Evolutionary conservation across 2,329 filamentous ascomycete genomes (phyloP), one percentile per base, ranked within the genome.

Genomic region (Scedosporium aurantiacum): DNA sequence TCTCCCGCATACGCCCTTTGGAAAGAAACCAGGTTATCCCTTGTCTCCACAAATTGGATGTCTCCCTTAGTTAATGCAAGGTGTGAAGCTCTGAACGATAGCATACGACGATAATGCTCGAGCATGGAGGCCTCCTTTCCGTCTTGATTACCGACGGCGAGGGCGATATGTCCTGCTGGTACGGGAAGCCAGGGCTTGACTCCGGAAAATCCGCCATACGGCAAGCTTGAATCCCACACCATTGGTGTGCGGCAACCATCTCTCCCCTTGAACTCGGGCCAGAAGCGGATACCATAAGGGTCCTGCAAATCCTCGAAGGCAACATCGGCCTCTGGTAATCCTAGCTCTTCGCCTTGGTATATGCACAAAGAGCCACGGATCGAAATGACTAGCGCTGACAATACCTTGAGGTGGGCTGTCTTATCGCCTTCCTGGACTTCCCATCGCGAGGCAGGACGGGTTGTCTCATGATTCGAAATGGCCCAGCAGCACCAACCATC

Each of bases 401-500:
- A 18, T 14, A 54, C 50, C 21, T 54, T 54, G 2, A 54, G 23
- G 10, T 54, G 50, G 6, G 50, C 23, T 7, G 27, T 23, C 6
- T 18, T 18, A 12, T 54, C 50, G 7, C 18, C 50, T 27, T 54
- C 23, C 21, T 23, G 18, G 50, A 14, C 16, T 14, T 21, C 6
- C 50, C 50, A 54, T 23, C 50, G 50, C 5, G 50, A 54, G 12
- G 50, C 50, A 7, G 50, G 18, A 23, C 50, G 50, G 2, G 23
- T 54, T 2, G 50, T 54, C 14, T 54, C 50, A 21, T 54, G 50
- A 21, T 54, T 54, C 18, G 50, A 27, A 12, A 54, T 10, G 12
- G 50, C 50, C 50, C 50, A 54, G 50, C 50, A 54, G 50, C 50
- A 54, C 50, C 50, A 54, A 21, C 50, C 50, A 54, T 54, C 50